Conservation (phyloP, 768 basidiomycete species). For the Lactifluus echinatus region DNA sequence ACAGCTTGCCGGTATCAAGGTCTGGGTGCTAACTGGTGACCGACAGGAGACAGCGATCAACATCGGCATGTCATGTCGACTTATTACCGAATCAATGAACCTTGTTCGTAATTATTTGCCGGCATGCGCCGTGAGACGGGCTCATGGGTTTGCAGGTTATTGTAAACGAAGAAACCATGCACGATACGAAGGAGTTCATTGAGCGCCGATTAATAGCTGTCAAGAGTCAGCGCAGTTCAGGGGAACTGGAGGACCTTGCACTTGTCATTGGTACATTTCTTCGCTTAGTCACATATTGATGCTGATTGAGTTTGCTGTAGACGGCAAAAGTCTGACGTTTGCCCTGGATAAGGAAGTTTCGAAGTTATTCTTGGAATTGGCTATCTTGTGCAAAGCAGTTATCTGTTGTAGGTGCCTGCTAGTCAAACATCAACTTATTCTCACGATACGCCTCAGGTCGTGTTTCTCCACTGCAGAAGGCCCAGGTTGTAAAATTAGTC, state of each 20-base stretch:
- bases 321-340: conserved; percentile 89
- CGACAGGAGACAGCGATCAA: conserved; percentile 99
- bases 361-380: conserved; percentile 85
- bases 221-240: conserved; percentile 83
- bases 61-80: conserved; percentile 92
- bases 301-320: conserved; percentile 32
- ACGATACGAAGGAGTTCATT: conserved; percentile 78
- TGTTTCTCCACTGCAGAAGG: conserved; percentile 96
- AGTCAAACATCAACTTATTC: neutral
- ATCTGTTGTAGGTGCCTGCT: conserved; percentile 71
- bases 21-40: conserved; percentile 98
- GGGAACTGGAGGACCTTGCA: conserved; percentile 92
- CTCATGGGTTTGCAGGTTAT: conserved; percentile 53
- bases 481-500: conserved; percentile 95
- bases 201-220: conserved; percentile 85
- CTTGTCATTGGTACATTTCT: conserved; percentile 73
- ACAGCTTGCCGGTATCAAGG: conserved; percentile 97
- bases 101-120: conserved; percentile 43
- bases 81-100: conserved; percentile 99
- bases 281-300: neutral
- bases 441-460: conserved; percentile 48
- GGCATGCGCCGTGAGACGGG: neutral
- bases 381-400: conserved; percentile 97
- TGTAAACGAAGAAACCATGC: conserved; percentile 81
- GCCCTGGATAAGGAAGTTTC: conserved; percentile 91